Percentiles rank a stretch among this genome's conserved stretches.
phyloP scores from a whole-genome alignment of 495 filamentous ascomycete genomes.

The Staphylotrichum tortipilum region DNA sequence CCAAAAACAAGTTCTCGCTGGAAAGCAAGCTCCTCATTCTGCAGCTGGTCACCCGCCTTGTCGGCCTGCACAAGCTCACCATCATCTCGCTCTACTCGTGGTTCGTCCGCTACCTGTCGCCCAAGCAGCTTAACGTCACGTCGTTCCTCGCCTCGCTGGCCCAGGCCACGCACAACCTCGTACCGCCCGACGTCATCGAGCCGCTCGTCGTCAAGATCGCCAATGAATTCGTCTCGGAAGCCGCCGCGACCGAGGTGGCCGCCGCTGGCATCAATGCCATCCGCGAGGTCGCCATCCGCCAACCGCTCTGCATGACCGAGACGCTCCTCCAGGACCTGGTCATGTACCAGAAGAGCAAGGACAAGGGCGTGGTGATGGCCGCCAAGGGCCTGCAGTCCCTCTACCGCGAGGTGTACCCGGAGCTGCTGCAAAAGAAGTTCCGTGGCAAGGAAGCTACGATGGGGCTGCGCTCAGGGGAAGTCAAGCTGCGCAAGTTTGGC shows the following conservation, averaged over 20 bases:
- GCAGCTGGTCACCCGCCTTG: slow-evolving; percentile 80
- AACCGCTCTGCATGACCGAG: slow-evolving; percentile 91
- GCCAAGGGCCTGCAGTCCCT: slow-evolving; percentile 82
- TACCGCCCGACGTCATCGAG: slow-evolving; percentile 89
- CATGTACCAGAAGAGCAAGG: slow-evolving; percentile 92
- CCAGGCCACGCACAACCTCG: slow-evolving; percentile 81
- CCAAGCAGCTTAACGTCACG: slow-evolving; percentile 85
- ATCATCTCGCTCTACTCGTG: slow-evolving; percentile 55
- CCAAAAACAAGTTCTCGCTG: slow-evolving; percentile 77
- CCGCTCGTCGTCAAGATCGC: slow-evolving; percentile 91
- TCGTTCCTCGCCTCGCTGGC: slow-evolving; percentile 90
- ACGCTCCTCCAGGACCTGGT: slow-evolving; percentile 94
- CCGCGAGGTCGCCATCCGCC: slow-evolving; percentile 82
- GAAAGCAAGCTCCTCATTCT: slow-evolving; percentile 84
- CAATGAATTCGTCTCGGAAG: slow-evolving; percentile 96
- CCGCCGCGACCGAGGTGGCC: slow-evolving; percentile 80
- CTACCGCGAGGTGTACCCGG: slow-evolving; percentile 81
- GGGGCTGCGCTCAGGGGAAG: slow-evolving; percentile 58
- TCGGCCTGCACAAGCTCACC: slow-evolving; percentile 82
- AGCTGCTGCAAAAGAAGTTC: slow-evolving; percentile 83
- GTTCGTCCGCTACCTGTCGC: slow-evolving; percentile 85
- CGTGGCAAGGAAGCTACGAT: slow-evolving; percentile 91
- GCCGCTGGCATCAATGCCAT: slow-evolving; percentile 92
- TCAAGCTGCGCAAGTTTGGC: slow-evolving; percentile 67
- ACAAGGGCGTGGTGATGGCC: slow-evolving; percentile 97